Base-by-base conservation (phyloP, 2,329 filamentous ascomycete genomes). In the Trichoderma arundinaceum region DNA sequence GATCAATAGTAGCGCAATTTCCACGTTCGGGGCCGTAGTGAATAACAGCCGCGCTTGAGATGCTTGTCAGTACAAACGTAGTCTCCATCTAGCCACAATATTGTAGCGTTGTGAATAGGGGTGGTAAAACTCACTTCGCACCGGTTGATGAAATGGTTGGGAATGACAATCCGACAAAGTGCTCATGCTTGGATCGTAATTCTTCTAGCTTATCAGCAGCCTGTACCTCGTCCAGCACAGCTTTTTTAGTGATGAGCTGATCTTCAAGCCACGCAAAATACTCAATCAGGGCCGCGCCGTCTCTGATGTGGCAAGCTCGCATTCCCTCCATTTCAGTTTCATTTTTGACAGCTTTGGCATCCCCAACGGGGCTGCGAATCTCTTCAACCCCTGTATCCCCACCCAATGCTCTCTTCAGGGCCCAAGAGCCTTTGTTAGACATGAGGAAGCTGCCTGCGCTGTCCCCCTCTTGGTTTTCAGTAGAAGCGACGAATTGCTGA, bases 231-330 rank as follows among this genome's bases (percentile, higher is more conserved):
- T 98, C 93, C 7, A 99, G 78, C 4, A 81, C 84, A 1, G 84
- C 85, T 68, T 90, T 90, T 76, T 94, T 89, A 70, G 84, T 86
- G 66, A 92, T 75, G 28, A 99, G 82, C 74, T 97, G 90, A 72
- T 97, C 87, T 77, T 99, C 95, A 3, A 99, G 85, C 95, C 95
- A 99, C 12, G 95, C 92, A 77, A 99, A 97, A 77, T 93, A 99
- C 75, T 97, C 89, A 64, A 88, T 94, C 68, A 98, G 79, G 1
- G 95, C 94, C 53, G 92, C 93, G 53, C 95, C 95, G 73, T 99
- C 95, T 69, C 95, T 88, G 71, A 98, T 88, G 75, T 99, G 95
- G 75, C 95, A 98, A 65, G 91, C 87, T 68, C 93, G 87, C 95
- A 99, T 98, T 67, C 95, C 95, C 72, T 92, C 88, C 51, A 97